A percentile compares a stretch with the other conserved stretches of the same genome.
These are phyloP conservation scores for Erysimum cheiri DNA, from an alignment of 441 rosid genomes.

Conservation along the genomic window DNA sequence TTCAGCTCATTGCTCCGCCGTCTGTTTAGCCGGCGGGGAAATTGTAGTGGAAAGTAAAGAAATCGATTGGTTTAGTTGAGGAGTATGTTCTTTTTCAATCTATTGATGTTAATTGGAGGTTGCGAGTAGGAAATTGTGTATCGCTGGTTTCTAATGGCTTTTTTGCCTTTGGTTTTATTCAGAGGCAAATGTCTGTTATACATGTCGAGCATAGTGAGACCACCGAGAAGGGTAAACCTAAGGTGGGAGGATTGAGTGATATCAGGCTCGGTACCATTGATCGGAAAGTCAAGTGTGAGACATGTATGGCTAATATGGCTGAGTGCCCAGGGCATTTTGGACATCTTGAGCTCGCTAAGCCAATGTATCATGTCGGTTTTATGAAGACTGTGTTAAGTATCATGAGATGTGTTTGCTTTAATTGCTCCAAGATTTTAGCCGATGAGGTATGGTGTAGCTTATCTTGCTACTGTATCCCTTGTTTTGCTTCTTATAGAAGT, in stretches of 20 bases:
- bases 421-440: slow-evolving; percentile 90
- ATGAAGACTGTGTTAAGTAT: slow-evolving; percentile 90
- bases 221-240: slow-evolving; percentile 94
- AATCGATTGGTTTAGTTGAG: slow-evolving; percentile 10
- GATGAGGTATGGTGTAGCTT: slow-evolving; percentile 67
- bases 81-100: slow-evolving; percentile 7
- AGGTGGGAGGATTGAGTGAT: slow-evolving; percentile 87
- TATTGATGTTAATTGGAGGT: not conserved
- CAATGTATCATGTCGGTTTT: slow-evolving; percentile 96
- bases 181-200: slow-evolving; percentile 98
- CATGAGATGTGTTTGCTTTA: slow-evolving; percentile 96
- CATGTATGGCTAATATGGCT: slow-evolving; percentile 95
- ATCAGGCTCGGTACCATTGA: slow-evolving; percentile 89
- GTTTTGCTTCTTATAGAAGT: slow-evolving; percentile 3
- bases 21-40: slow-evolving; percentile 22
- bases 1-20: slow-evolving; percentile 36
- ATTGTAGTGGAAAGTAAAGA: not conserved
- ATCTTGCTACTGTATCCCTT: not conserved
- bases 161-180: slow-evolving; percentile 32
- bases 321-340: slow-evolving; percentile 99
- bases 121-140: not conserved
- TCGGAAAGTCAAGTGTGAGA: slow-evolving; percentile 91
- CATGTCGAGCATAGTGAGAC: slow-evolving; percentile 94
- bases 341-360: slow-evolving; percentile 97
- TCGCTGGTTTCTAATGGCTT: slow-evolving; percentile 14